phyloP scores from a whole-genome alignment of 495 filamentous ascomycete genomes.

The Astrothelium subdiscretum region DNA sequence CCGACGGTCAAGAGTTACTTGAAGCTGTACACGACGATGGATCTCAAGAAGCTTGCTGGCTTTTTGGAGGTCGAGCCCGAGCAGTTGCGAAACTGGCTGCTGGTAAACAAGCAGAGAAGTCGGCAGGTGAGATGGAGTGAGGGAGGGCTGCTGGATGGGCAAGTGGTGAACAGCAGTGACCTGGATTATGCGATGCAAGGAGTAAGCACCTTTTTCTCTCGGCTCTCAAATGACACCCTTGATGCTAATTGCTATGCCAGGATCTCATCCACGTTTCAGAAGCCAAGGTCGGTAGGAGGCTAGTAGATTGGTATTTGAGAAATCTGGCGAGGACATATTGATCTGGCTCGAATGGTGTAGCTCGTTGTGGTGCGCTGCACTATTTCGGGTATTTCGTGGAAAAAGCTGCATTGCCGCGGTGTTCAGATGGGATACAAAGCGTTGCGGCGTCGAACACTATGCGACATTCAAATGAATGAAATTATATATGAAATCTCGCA shows the following conservation, averaged over 20 bases:
- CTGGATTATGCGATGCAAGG: slow-evolving; percentile 95
- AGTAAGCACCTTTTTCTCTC: slow-evolving; percentile 37
- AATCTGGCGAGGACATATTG: slow-evolving; percentile 90
- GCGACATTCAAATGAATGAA: too few relatives aligned
- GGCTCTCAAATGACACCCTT: not conserved
- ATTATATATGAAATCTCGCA: too few relatives aligned
- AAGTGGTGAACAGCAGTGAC: slow-evolving; percentile 80
- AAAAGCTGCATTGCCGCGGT: too few relatives aligned
- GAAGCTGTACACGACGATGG: slow-evolving; percentile 98
- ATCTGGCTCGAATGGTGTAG: too few relatives aligned
- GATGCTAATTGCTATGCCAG: slow-evolving; percentile 25
- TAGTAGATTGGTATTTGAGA: slow-evolving; percentile 98
- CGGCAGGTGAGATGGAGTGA: slow-evolving; percentile 94
- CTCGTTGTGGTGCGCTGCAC: too few relatives aligned
- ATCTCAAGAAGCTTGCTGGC: slow-evolving; percentile 92
- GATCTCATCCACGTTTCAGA: slow-evolving; percentile 97
- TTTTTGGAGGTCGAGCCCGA: slow-evolving; percentile 94
- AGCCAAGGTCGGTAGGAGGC: slow-evolving; percentile 89
- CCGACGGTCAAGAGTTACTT: slow-evolving; percentile 96
- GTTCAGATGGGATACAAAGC: too few relatives aligned
- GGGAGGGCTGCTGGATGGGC: slow-evolving; percentile 78
- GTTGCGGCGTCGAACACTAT: too few relatives aligned
- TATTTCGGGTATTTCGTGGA: too few relatives aligned
- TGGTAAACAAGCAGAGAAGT: slow-evolving; percentile 96
- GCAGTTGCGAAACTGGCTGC: slow-evolving; percentile 74